phyloP scores from a whole-genome alignment of 345 rosid genomes.

The Geranium rotundifolium region DNA sequence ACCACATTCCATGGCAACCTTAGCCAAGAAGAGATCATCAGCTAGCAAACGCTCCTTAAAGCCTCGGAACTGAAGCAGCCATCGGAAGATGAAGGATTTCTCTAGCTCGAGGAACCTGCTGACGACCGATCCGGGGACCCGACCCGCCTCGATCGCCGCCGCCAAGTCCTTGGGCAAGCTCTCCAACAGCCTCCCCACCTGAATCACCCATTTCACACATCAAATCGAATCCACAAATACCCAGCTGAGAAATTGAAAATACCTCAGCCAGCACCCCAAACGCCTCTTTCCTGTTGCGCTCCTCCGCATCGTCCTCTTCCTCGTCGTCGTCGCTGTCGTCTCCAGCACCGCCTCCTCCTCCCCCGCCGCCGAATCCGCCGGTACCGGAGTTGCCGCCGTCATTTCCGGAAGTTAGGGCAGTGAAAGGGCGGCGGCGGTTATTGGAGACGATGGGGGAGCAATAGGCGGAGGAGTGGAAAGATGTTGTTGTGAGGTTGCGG shows the following conservation, averaged over 20 bases:
- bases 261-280: slow-evolving; percentile 40
- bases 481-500: too few relatives aligned
- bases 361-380: slow-evolving; percentile 10
- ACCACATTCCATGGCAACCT: slow-evolving; percentile 65
- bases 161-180: slow-evolving; percentile 54
- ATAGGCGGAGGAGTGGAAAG: not conserved
- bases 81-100: slow-evolving; percentile 31
- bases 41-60: slow-evolving; percentile 60
- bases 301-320: slow-evolving; percentile 20
- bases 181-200: slow-evolving; percentile 41
- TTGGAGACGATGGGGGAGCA: slow-evolving; percentile 11
- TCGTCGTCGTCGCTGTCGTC: slow-evolving; percentile 8
- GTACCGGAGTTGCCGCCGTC: slow-evolving; percentile 14
- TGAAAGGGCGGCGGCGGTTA: slow-evolving; percentile 7
- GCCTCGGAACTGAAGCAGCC: slow-evolving; percentile 59
- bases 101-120: slow-evolving; percentile 43
- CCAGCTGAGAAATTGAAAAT: not conserved
- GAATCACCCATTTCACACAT: not conserved
- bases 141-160: slow-evolving; percentile 43
- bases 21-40: slow-evolving; percentile 59
- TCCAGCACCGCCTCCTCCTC: not conserved
- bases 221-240: not conserved
- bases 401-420: slow-evolving; percentile 14
- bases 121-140: slow-evolving; percentile 40
- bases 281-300: slow-evolving; percentile 35